Conservation (phyloP, 2,329 filamentous ascomycete species). For the Sporothrix schenckii region DNA sequence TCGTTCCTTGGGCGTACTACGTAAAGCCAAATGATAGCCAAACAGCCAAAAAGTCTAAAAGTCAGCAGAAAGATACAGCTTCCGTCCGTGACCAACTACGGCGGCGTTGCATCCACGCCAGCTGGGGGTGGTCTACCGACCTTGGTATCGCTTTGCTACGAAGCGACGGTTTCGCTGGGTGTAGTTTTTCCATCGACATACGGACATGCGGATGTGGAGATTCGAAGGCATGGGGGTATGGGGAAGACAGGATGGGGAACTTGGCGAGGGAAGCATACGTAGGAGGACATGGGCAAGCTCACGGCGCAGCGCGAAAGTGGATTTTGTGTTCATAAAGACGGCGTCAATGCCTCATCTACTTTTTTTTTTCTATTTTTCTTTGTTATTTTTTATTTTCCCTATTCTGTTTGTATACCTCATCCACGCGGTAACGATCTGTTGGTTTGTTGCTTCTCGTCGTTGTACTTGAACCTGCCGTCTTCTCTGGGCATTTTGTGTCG, state of each 20-base stretch:
- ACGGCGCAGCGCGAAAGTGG: not conserved
- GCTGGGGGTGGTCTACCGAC: not conserved
- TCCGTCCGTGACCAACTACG: not conserved
- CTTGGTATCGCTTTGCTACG: constrained; percentile 12
- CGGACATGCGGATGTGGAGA: not conserved
- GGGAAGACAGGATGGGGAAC: not conserved
- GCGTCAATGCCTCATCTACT: not conserved
- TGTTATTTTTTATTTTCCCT: not conserved
- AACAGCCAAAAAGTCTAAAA: not conserved
- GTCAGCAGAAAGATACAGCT: not conserved
- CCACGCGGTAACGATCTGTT: too few species aligned
- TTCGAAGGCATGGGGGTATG: not conserved
- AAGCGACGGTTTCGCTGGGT: not conserved
- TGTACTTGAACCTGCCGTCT: not conserved
- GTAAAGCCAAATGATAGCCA: not conserved
- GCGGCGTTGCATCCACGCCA: constrained; percentile 5
- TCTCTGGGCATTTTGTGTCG: not conserved
- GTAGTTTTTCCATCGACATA: constrained; percentile 27
- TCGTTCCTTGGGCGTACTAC: not conserved
- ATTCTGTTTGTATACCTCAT: too few species aligned
- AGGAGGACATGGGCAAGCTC: not conserved
- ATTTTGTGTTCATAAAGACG: constrained; percentile 14
- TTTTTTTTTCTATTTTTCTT: not conserved
- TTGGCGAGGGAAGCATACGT: too few species aligned
- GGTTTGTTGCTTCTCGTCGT: too few species aligned